Percentiles rank a stretch among this genome's conserved stretches.
Evolutionary conservation across 2,329 filamentous ascomycete genomes (phyloP).

Genomic region (Pestalotiopsis sp.): DNA sequence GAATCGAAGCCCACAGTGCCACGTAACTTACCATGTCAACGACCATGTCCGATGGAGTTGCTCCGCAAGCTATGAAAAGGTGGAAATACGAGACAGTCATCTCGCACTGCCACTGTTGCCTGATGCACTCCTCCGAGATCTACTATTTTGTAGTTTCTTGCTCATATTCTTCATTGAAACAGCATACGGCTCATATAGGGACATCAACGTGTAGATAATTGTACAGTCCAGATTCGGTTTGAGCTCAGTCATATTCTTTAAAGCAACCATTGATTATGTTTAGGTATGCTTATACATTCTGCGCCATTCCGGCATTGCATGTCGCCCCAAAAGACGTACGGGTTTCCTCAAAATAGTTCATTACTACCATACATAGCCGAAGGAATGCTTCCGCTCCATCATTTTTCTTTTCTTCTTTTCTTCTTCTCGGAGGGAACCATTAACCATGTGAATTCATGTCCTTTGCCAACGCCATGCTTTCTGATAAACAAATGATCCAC

Average conservation of each 20-base stretch:
- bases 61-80: neutral
- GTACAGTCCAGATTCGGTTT: too few species aligned
- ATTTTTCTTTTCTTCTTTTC: neutral
- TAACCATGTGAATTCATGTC: neutral
- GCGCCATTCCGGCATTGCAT: neutral
- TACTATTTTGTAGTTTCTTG: too few species aligned
- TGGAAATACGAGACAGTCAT: neutral
- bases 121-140: too few species aligned
- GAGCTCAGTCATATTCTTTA: too few species aligned
- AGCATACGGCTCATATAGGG: too few species aligned
- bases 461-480: slow-evolving; percentile 2
- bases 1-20: neutral
- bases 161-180: too few species aligned
- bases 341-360: too few species aligned
- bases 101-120: too few species aligned
- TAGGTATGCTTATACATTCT: neutral
- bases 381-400: neutral
- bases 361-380: too few species aligned
- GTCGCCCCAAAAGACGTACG: neutral
- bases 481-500: neutral
- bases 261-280: too few species aligned
- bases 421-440: too few species aligned
- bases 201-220: too few species aligned
- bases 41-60: neutral
- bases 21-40: neutral